Conservation (phyloP, 2,329 filamentous ascomycete genomes). For the Aspergillus caelatus region DNA sequence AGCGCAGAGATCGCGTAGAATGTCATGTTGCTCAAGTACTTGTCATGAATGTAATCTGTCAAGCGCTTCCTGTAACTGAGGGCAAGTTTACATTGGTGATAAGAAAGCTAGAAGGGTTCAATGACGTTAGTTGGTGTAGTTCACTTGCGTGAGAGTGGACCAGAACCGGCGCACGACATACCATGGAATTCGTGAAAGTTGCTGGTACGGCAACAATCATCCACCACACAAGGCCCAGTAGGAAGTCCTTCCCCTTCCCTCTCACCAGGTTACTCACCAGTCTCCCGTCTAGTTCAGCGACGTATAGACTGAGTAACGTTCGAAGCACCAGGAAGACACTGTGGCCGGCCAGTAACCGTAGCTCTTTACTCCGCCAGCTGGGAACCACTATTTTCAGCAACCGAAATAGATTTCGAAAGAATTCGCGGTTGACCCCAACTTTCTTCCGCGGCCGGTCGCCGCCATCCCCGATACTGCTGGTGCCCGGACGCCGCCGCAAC, state of each 20-base stretch:
- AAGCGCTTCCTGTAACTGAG: conserved; percentile 89
- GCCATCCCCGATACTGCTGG: conserved; percentile 38
- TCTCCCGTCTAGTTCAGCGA: conserved; percentile 91
- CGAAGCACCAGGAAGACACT: conserved; percentile 89
- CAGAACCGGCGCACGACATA: conserved; percentile 47
- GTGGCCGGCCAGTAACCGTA: conserved; percentile 82
- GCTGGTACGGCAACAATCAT: conserved; percentile 96
- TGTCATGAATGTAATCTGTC: conserved; percentile 92
- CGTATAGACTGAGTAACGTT: conserved; percentile 91
- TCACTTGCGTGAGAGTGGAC: conserved; percentile 3
- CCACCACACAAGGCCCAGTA: conserved; percentile 92
- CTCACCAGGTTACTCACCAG: conserved; percentile 91
- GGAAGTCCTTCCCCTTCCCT: conserved; percentile 86
- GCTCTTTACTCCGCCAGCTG: conserved; percentile 85
- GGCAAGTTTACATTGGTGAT: conserved; percentile 93
- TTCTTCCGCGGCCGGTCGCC: conserved; percentile 62
- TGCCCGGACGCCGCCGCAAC: conserved; percentile 56
- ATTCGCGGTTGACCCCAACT: conserved; percentile 90
- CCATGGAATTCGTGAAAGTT: conserved; percentile 99
- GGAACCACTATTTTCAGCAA: conserved; percentile 87
- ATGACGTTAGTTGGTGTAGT: conserved; percentile 6
- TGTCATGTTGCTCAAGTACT: conserved; percentile 95
- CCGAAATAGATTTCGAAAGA: conserved; percentile 74
- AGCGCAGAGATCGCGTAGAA: conserved; percentile 95
- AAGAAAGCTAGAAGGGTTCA: conserved; percentile 70